Evolutionary conservation across 192 early-diverging fungal genomes (phyloP), one percentile per base, ranked within the genome.

Genomic region (Geosiphon pyriformis): DNA sequence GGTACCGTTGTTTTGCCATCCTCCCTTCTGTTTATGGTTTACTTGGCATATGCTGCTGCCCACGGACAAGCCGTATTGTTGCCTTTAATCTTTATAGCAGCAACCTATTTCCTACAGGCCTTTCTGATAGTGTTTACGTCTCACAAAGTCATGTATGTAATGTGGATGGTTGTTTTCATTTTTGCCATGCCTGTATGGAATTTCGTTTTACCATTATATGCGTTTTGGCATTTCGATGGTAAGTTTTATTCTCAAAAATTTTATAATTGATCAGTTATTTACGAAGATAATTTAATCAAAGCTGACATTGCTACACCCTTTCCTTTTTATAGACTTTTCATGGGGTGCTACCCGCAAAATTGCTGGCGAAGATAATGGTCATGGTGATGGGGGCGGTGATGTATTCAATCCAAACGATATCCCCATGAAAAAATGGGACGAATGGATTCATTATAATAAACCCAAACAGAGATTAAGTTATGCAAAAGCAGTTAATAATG

Each of bases 151-250:
- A 74, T 85, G 26, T 90, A 89, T 72, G 75, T 93, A 50, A 79
- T 91, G 4, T 93, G 87, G 71, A 90, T 93, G 83, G 66, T 89
- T 70, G 80, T 96, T 11, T 88, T 86, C 59, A 74, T 91, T 53
- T 54, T 88, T 31, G 88, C 94, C 12, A 78, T 96, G 30, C 95
- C 95, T 12, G 71, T 98, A 18, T 98, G 95, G 95, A 94, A 98
- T 74, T 84, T 96, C 59, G 69, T 98, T 37, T 83, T 98, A 26
- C 95, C 95, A 4, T 47, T 88, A 0, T 98, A 98, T 68, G 87
- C 93, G 4, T 95, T 90, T 78, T 95, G 93, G 92, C 90, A 94
- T 74, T 94, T 94, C 78, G 91, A 93, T 72, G 64, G 56, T 59
- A 59, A 59, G 1, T 59, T 2, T 59, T 30, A 17, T 3, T 31